Evolutionary conservation across 2,329 filamentous ascomycete genomes (phyloP), one percentile per base, ranked within the genome.

Genomic region (Diplodia mutila): DNA sequence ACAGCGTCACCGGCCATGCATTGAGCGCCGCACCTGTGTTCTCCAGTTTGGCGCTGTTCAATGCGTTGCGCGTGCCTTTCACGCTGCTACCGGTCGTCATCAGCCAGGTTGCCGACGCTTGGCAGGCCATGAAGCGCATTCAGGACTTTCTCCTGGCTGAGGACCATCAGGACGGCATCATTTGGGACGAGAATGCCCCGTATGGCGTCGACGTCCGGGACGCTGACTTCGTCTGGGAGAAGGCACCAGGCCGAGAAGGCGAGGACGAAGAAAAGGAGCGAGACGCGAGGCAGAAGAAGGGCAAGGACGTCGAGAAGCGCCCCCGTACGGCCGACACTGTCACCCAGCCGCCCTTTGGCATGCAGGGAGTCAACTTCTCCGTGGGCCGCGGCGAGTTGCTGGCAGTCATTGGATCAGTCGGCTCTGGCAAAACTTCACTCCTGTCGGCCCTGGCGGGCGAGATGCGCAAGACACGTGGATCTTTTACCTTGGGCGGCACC

Each of bases 21-120:
- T 85, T 98, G 21, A 83, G 87, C 1, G 89, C 95, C 0, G 92
- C 93, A 0, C 84, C 89, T 27, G 86, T 98, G 37, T 98, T 99
- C 81, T 97, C 94, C 0, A 98, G 94, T 0, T 85, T 98, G 16
- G 94, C 94, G 0, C 81, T 98, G 9, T 99, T 98, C 85, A 98
- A 98, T 77, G 89, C 91, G 6, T 85, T 99, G 52, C 89, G 95
- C 51, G 87, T 97, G 78, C 95, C 95, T 0, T 85, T 99, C 64
- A 98, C 97, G 75, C 80, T 97, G 74, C 83, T 98, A 1, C 94
- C 94, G 0, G 81, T 97, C 69, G 91, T 97, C 51, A 89, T 98
- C 72, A 92, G 93, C 37, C 93, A 97, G 77, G 87, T 93, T 1
- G 92, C 93, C 14, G 95, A 99, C 80, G 95, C 93, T 0, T 93